phyloP scores from a whole-genome alignment of 768 basidiomycete genomes.

The Fibroporia radiculosa region DNA sequence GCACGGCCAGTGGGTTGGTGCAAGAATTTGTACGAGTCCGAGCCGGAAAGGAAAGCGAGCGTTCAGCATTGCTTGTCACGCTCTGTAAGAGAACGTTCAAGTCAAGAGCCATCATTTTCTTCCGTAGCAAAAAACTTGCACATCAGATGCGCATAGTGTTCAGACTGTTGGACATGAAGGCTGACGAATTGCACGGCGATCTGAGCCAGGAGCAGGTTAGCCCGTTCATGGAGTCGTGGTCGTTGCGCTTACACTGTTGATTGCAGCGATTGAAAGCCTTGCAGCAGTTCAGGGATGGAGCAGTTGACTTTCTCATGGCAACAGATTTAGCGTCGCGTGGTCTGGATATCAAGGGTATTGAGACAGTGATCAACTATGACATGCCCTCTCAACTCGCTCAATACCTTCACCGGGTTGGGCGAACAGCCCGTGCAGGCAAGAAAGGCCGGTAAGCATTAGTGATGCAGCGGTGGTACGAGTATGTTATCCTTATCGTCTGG shows the following conservation, averaged over 20 bases:
- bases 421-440: conserved; percentile 92
- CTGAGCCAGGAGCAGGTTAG: conserved; percentile 90
- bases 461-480: no score
- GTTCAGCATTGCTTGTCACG: conserved; percentile 67
- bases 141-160: conserved; percentile 97
- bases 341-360: conserved; percentile 94
- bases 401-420: conserved; percentile 94
- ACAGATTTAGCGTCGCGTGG: conserved; percentile 95
- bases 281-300: conserved; percentile 78
- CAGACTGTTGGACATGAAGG: conserved; percentile 78
- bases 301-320: conserved; percentile 89
- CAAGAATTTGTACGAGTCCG: conserved; percentile 96
- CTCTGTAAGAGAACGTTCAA: conserved; percentile 88
- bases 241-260: background rate
- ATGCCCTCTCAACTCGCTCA: conserved; percentile 92
- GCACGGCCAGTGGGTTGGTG: conserved; percentile 74
- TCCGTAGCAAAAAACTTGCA: conserved; percentile 93
- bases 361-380: conserved; percentile 98
- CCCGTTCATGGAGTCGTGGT: conserved; percentile 15
- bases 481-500: background rate
- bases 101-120: conserved; percentile 81
- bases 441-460: conserved; percentile 73
- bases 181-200: conserved; percentile 92
- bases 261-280: conserved; percentile 80
- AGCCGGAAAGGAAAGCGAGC: conserved; percentile 68